Base-by-base conservation (phyloP, 352 stramenopile species). In the Phytophthora foliorum region DNA sequence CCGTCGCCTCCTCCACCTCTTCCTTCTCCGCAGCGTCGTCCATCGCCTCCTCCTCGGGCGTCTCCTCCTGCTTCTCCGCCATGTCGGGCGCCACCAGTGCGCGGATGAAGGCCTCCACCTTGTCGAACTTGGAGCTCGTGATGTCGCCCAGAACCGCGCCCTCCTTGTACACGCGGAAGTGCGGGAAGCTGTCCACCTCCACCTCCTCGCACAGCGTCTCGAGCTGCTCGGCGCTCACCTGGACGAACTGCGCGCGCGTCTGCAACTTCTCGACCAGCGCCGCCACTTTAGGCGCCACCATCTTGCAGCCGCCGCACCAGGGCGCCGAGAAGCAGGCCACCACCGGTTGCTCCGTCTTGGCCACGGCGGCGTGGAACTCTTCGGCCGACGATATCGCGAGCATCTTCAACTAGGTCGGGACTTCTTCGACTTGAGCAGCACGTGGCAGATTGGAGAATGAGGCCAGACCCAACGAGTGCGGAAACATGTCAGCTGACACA, bases 121-220 rank as follows among this genome's bases (percentile, higher is more conserved):
- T 91, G 53, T 94, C 87, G 27, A 79, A 69, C 72, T 92, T 93
- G 66, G 83, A 88, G 76, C 87, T 84, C 31, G 72, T 79, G 72
- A 81, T 82, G 59, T 94, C 82, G n/a, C 74, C 81, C 8, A 88
- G 7, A 6, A 89, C 50, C 51, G 89, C 77, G 66, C 72, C 74
- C 27, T 68, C 71, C 63, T 84, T 86, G 81, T 93, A 94, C 31
- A 92, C 72, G 63, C 86, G 86, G 56, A 94, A 90, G 57, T 80
- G 77, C n/a, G 87, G 87, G 72, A 90, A 92, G 59, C 79, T 86
- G 55, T 90, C 78, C 36, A 94, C 83, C 36, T 91, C 81, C n/a
- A 91, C 62, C 64, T 92, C 84, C 42, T 92, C 80, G 49, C 78
- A 82, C 3, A 94, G 72, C 34, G 82, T 74, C 53, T 92, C 82